Evolutionary conservation across 2,329 filamentous ascomycete genomes (phyloP).

Genomic region (Fusarium haematococcum): DNA sequence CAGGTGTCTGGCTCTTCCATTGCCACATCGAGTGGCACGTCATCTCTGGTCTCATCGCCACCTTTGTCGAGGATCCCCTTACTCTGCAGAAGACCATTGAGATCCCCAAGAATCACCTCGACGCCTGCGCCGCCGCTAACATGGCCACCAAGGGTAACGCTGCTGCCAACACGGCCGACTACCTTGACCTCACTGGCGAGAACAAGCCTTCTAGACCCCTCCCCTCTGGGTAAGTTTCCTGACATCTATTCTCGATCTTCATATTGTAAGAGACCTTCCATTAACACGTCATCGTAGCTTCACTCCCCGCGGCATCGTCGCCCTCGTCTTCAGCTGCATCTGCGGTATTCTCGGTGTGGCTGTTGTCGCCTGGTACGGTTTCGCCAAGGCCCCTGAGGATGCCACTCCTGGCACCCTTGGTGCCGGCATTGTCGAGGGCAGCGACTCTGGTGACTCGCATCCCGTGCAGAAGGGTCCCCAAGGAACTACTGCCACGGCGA

Average conservation of each 20-base stretch:
- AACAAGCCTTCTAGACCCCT: constrained; percentile 66
- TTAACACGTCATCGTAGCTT: constrained; percentile 58
- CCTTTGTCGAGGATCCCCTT: constrained; percentile 72
- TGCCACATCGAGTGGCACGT: constrained; percentile 87
- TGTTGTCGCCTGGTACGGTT: constrained; percentile 76
- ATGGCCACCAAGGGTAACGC: constrained; percentile 75
- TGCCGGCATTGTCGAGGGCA: constrained; percentile 31
- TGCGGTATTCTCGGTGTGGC: constrained; percentile 75
- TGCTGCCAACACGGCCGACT: constrained; percentile 74
- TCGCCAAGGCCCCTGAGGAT: constrained; percentile 30
- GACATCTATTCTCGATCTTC: background rate
- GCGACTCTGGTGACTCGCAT: constrained; percentile 21
- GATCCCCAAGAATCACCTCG: constrained; percentile 71
- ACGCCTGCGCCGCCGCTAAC: constrained; percentile 65
- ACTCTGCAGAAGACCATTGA: constrained; percentile 70
- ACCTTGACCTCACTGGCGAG: constrained; percentile 73
- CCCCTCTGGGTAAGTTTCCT: constrained; percentile 66
- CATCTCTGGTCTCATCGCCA: constrained; percentile 71
- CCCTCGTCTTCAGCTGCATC: constrained; percentile 79
- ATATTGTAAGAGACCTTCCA: background rate
- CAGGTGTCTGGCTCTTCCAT: constrained; percentile 78
- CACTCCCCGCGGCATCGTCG: constrained; percentile 77
- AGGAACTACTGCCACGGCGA: constrained; percentile 19
- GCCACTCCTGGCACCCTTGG: constrained; percentile 28
- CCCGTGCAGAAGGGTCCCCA: constrained; percentile 22